These are phyloP conservation scores for Lachancea sp. DNA, from an alignment of 805 yeast genomes.

Conservation along the genomic window DNA sequence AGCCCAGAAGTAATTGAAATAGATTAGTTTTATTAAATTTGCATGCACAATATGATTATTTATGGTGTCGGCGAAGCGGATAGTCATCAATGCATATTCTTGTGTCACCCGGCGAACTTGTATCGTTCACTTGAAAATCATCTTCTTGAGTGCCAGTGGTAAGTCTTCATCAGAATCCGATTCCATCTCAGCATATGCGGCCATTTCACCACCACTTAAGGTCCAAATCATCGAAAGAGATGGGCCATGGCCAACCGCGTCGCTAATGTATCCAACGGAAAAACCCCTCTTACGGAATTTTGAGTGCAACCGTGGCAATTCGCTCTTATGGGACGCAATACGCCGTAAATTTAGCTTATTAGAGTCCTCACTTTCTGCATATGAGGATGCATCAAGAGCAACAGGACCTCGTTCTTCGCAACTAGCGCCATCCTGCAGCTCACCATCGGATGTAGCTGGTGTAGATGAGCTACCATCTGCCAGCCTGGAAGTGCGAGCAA, in stretches of 20 bases:
- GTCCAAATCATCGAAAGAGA: slow-evolving; percentile 21
- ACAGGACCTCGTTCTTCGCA: slow-evolving; percentile 12
- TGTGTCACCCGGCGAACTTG: too few species aligned
- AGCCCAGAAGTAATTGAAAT: slow-evolving; percentile 80
- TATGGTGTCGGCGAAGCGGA: not conserved
- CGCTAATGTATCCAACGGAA: slow-evolving; percentile 33
- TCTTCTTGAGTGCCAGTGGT: slow-evolving; percentile 36
- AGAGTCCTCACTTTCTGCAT: slow-evolving; percentile 9
- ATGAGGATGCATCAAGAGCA: slow-evolving; percentile 9
- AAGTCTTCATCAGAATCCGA: slow-evolving; percentile 29
- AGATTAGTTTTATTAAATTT: slow-evolving; percentile 38
- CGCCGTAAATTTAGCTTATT: slow-evolving; percentile 20
- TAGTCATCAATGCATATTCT: too few species aligned
- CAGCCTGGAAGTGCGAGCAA: not conserved
- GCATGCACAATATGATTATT: not conserved
- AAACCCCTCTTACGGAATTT: slow-evolving; percentile 33
- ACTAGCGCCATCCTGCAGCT: not conserved
- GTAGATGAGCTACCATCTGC: slow-evolving; percentile 6
- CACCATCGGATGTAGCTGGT: slow-evolving; percentile 13
- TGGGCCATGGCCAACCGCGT: slow-evolving; percentile 13
- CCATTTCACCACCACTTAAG: slow-evolving; percentile 24
- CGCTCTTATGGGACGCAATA: slow-evolving; percentile 26
- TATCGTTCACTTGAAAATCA: slow-evolving; percentile 6
- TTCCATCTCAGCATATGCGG: slow-evolving; percentile 9
- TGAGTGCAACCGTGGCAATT: slow-evolving; percentile 18